Evolutionary conservation across 2,329 filamentous ascomycete species (phyloP).

Genomic region (Neodidymelliopsis sp.): DNA sequence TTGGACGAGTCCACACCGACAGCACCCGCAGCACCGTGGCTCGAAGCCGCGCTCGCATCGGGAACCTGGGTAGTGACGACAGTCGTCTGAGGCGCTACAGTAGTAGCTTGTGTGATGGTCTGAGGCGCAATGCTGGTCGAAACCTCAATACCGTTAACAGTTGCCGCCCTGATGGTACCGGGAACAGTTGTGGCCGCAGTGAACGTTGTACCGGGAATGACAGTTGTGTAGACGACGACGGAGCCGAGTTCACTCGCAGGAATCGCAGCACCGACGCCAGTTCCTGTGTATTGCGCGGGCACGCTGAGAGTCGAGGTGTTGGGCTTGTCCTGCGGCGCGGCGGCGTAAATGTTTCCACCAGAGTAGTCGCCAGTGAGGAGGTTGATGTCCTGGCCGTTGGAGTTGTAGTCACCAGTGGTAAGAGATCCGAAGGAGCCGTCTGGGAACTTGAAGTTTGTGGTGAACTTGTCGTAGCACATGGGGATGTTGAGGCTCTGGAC

Average conservation of each 20-base stretch:
- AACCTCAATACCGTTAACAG: conserved; percentile 26
- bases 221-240: conserved; percentile 46
- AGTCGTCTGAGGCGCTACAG: conserved; percentile 29
- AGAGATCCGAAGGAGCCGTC: conserved; percentile 58
- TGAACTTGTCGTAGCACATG: conserved; percentile 62
- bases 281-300: conserved; percentile 56
- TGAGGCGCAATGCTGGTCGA: conserved; percentile 28
- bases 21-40: conserved; percentile 23
- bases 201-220: conserved; percentile 36
- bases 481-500: conserved; percentile 52
- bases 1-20: conserved; percentile 24
- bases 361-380: conserved; percentile 56
- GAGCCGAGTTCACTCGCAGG: conserved; percentile 54
- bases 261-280: conserved; percentile 56
- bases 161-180: conserved; percentile 26
- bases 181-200: conserved; percentile 33
- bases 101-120: conserved; percentile 35
- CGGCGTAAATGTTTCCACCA: conserved; percentile 56
- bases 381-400: conserved; percentile 51
- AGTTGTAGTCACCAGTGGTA: conserved; percentile 54
- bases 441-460: conserved; percentile 58
- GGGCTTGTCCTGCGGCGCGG: conserved; percentile 48
- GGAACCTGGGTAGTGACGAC: conserved; percentile 26
- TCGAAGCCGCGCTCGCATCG: conserved; percentile 4
- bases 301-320: conserved; percentile 55